phyloP scores from a whole-genome alignment of 352 stramenopile species.

The Elongisporangium senticosum region DNA sequence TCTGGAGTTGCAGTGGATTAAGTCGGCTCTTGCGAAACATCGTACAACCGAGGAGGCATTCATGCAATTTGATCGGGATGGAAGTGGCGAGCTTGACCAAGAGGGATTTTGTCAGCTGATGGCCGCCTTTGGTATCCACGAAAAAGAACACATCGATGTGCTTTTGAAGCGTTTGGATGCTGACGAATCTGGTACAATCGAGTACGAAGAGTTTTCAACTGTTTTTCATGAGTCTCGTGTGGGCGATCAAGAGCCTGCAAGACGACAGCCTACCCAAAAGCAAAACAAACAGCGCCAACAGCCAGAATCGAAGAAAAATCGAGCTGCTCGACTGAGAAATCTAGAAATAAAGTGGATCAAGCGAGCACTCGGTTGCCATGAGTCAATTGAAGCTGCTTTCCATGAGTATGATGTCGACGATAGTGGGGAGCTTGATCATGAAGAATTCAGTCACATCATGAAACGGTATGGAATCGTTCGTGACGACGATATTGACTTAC shows the following conservation, averaged over 20 bases:
- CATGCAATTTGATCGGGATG: constrained; percentile 33
- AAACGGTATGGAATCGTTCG: constrained; percentile 62
- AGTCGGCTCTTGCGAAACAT: constrained; percentile 22
- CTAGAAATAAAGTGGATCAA: constrained; percentile 66
- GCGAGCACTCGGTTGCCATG: constrained; percentile 46
- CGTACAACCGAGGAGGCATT: constrained; percentile 35
- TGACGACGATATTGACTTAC: constrained; percentile 40
- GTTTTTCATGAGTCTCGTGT: constrained; percentile 44
- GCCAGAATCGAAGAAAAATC: constrained; percentile 20
- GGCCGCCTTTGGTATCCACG: constrained; percentile 34
- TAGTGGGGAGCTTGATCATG: constrained; percentile 44
- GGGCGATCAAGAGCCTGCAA: background rate
- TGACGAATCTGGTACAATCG: constrained; percentile 37
- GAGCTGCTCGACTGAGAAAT: constrained; percentile 27
- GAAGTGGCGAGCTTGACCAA: constrained; percentile 31
- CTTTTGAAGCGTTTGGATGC: constrained; percentile 43
- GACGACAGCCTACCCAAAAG: background rate
- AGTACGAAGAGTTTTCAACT: constrained; percentile 59
- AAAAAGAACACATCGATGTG: constrained; percentile 32
- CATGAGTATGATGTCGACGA: constrained; percentile 55
- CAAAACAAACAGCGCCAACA: background rate
- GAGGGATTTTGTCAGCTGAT: constrained; percentile 46
- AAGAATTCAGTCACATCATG: constrained; percentile 64
- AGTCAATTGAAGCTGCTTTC: constrained; percentile 54
- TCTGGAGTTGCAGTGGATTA: constrained; percentile 47